Conservation (phyloP, 345 rosid genomes). For the Fremontodendron californicum region DNA sequence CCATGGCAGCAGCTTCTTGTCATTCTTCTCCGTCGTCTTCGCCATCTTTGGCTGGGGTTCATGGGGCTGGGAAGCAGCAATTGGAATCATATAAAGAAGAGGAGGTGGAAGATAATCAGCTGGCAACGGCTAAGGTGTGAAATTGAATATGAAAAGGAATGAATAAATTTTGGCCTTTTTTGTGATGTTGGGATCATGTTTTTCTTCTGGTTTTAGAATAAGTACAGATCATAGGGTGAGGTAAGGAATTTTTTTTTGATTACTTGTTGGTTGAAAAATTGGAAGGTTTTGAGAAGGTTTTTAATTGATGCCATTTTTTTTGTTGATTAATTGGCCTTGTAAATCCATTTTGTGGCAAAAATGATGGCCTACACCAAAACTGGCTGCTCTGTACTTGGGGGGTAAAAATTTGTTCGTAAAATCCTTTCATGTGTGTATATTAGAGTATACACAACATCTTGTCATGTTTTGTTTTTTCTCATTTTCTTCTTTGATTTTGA, state of each 20-base stretch:
- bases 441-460: background rate
- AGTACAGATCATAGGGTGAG: background rate
- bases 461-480: background rate
- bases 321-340: background rate
- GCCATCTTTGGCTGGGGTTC: conserved; percentile 12
- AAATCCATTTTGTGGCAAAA: background rate
- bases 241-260: background rate
- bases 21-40: conserved; percentile 45
- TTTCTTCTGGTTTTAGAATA: background rate
- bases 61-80: background rate
- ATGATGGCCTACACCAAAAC: background rate
- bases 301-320: background rate
- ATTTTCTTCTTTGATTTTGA: background rate
- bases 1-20: conserved; percentile 28
- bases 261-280: background rate
- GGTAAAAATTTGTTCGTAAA: background rate
- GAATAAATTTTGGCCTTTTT: background rate
- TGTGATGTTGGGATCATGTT: background rate
- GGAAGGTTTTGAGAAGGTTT: background rate
- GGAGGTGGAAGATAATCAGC: background rate
- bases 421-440: background rate
- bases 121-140: background rate
- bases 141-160: background rate
- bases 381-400: background rate
- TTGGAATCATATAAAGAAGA: background rate